Percentiles rank a stretch among this genome's conserved stretches.
phyloP scores from a whole-genome alignment of 257 asterid genomes.

The Plantago major region DNA sequence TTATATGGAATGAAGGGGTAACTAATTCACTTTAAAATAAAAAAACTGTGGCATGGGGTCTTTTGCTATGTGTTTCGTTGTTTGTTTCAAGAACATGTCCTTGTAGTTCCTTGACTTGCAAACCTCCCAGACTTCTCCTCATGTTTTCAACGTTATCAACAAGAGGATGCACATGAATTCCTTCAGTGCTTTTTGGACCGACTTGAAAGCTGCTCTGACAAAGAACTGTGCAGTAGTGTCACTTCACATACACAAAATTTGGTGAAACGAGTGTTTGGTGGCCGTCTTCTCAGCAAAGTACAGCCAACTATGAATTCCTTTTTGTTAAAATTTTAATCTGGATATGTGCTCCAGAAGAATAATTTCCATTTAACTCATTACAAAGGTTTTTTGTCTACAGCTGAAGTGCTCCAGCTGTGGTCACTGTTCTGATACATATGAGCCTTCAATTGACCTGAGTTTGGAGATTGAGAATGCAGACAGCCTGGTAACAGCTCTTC shows the following conservation, averaged over 20 bases:
- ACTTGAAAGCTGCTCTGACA: constrained; percentile 46
- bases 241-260: constrained; percentile 37
- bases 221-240: constrained; percentile 6
- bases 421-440: constrained; percentile 76
- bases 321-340: not conserved
- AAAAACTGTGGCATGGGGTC: too few relatives aligned
- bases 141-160: constrained; percentile 52
- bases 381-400: constrained; percentile 43
- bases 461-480: constrained; percentile 80
- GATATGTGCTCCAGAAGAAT: not conserved
- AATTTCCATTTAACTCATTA: not conserved
- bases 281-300: constrained; percentile 78
- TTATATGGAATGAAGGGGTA: too few relatives aligned
- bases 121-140: constrained; percentile 64
- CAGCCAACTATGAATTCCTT: constrained; percentile 7
- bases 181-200: constrained; percentile 78
- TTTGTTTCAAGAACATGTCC: not conserved
- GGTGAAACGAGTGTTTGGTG: constrained; percentile 74
- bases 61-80: too few relatives aligned
- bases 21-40: too few relatives aligned
- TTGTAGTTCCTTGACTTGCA: constrained; percentile 38
- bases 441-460: constrained; percentile 77
- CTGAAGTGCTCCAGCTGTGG: constrained; percentile 80
- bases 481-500: constrained; percentile 52
- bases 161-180: constrained; percentile 91